Base-by-base conservation (phyloP, 78 protist genomes). In the Tieghemostelium lacteum region DNA sequence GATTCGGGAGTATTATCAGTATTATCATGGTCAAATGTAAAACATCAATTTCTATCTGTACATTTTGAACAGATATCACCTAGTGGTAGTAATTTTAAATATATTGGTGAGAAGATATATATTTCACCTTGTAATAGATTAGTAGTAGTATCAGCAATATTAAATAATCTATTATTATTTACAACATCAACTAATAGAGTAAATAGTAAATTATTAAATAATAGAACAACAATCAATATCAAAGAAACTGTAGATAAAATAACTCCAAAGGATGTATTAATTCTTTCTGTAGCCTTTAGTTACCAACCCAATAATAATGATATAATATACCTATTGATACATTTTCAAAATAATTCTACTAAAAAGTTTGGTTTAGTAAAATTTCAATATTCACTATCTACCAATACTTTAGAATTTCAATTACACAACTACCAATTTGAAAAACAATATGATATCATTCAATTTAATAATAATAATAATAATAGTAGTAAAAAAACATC, bases 1-100 rank as follows among this genome's bases (percentile, higher is more conserved):
- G 91, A 83, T 57, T 83, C 91, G 24, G 76, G 91, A 22, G 55
- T 55, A 49, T 42, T 83, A 29, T 83, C 91, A 64, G 42, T 83
- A 19, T 42, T 83, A 29, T 40, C 73, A 19, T 83, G 91, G 91
- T 83, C 91, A 37, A 70, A 83, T 37, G 29, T 54, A 14, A 40
- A 60, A 29, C 42, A 69, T 17, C 91, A 83, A 60, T 69, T 83
- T 24, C 8, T 83, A 24, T 10, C 55, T 1, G 55, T 83, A 22
- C 91, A 83, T 42, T 60, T 69, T 26, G 26, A 40, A 22, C 19
- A 5, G 26, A 66, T 83, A 20, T 50, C 88, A 33, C 75, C 67
- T 17, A 75, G 67, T 40, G 77, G 77, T 33, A 31, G 33, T 71
- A 71, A 52, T 52, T 33, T 36, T 60, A 66, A 69, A 69, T 54